Conservation (phyloP, 2,329 filamentous ascomycete genomes). For the Fusarium succisae region DNA sequence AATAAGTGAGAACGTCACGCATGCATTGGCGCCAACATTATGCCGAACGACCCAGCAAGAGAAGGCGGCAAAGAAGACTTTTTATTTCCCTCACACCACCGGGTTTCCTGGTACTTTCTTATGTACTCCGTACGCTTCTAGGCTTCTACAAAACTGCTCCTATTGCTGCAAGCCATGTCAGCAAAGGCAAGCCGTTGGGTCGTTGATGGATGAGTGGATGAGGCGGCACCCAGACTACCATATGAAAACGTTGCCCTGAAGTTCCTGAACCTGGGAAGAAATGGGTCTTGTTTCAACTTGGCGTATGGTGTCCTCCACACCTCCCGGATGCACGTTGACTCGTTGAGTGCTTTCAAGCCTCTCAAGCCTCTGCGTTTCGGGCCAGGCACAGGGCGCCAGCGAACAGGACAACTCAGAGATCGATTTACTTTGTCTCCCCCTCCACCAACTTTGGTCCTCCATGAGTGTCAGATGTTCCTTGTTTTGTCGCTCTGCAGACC, state of each 20-base stretch:
- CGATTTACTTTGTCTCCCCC: constrained; percentile 3
- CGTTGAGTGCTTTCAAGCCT: constrained; percentile 22
- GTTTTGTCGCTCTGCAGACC: constrained; percentile 20
- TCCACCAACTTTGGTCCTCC: constrained; percentile 2
- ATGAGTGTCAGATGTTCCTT: constrained; percentile 10
- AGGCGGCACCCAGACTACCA: constrained; percentile 21
- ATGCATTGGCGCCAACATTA: constrained; percentile 33
- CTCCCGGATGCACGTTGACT: constrained; percentile 26
- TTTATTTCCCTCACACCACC: constrained; percentile 29
- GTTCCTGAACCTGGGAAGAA: constrained; percentile 18
- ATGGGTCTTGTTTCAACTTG: constrained; percentile 36
- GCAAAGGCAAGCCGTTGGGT: constrained; percentile 7
- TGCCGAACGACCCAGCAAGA: constrained; percentile 21
- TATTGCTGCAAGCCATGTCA: constrained; percentile 27
- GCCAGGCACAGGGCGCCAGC: constrained; percentile 26
- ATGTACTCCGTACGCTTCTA: not conserved
- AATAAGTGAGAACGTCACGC: constrained; percentile 26
- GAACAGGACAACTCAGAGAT: constrained; percentile 27
- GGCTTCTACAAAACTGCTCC: not conserved
- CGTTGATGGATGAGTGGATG: constrained; percentile 12
- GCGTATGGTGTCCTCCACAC: constrained; percentile 30
- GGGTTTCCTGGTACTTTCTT: constrained; percentile 16
- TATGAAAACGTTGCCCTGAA: not conserved
- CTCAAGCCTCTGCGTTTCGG: constrained; percentile 32
- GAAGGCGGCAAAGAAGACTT: constrained; percentile 26